Evolutionary conservation across 2,329 filamentous ascomycete genomes (phyloP), one percentile per base, ranked within the genome.

Genomic region (Trichoderma atrobrunneum): DNA sequence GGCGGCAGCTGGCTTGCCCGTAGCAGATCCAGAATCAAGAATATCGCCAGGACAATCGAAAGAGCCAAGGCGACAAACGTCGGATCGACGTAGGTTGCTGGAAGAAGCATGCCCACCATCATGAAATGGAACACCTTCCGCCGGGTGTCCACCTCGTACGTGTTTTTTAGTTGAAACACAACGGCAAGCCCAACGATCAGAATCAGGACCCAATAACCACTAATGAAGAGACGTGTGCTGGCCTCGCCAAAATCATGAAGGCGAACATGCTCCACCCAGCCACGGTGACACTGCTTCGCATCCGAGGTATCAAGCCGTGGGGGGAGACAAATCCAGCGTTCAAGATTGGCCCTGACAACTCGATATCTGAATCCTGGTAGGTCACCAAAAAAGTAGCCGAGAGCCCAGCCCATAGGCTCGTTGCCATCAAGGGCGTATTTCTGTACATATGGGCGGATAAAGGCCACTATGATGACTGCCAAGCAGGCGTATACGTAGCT

Each of bases 61-160:
- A 98, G 86, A 0, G 94, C 93, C 14, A 99, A 85, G 1, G 92
- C 89, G 64, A 91, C 90, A 80, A 93, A 98, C 54, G 91, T 87
- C 1, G 96, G 95, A 80, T 99, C 96, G 74, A 98, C 84, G 79
- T 90, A 98, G 2, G 92, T 93, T 1, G 93, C 90, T 0, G 96
- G 95, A 2, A 98, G 86, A 71, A 99, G 91, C 93, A 99, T 98
- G 71, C 90, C 90, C 8, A 98, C 95, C 92, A 98, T 98, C 87
- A 95, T 97, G 76, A 97, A 97, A 81, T 99, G 96, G 80, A 99
- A 99, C 28, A 98, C 93, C 81, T 99, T 99, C 65, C 96, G 90
- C 64, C 96, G 89, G 1, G 96, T 99, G 82, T 99, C 96, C 61
- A 99, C 95, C 82, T 98, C 95, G 75, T 93, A 95, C 64, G 93